phyloP scores from a whole-genome alignment of 768 basidiomycete species.

The Asterophora parasitica region DNA sequence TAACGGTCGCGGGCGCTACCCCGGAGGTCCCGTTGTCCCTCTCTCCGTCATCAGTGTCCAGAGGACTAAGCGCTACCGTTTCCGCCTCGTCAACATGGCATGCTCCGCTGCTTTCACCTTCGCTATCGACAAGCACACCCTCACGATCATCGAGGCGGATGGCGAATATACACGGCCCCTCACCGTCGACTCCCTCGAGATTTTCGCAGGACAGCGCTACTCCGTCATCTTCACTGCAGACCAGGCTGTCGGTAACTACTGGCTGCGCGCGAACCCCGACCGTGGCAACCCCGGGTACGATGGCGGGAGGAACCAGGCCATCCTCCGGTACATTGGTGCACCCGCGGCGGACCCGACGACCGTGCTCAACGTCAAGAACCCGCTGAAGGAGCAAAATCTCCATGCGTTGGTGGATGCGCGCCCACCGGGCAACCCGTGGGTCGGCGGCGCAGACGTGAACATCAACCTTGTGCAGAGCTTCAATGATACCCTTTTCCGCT shows the following conservation, averaged over 20 bases:
- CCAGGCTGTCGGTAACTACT: constrained; percentile 48
- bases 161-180: constrained; percentile 36
- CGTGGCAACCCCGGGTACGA: constrained; percentile 23
- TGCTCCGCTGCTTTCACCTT: constrained; percentile 35
- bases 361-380: constrained; percentile 8
- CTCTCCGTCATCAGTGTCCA: constrained; percentile 33
- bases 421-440: neutral
- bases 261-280: constrained; percentile 32
- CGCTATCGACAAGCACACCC: constrained; percentile 38
- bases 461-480: neutral
- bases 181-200: constrained; percentile 36
- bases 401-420: neutral
- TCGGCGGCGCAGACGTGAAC: neutral
- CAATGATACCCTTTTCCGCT: neutral
- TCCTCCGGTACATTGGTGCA: constrained; percentile 48
- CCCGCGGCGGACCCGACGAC: constrained; percentile 37
- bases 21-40: constrained; percentile 17
- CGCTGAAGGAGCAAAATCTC: neutral
- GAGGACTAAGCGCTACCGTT: constrained; percentile 29
- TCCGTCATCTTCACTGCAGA: constrained; percentile 38
- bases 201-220: too few species aligned
- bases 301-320: constrained; percentile 41
- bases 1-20: constrained; percentile 37
- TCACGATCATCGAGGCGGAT: constrained; percentile 53
- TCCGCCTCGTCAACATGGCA: constrained; percentile 31